A percentile compares a stretch with the other conserved stretches of the same genome.
Evolutionary conservation across 1,284 basidiomycete genomes (phyloP).

Genomic region (Cutaneotrichosporon curvatum): DNA sequence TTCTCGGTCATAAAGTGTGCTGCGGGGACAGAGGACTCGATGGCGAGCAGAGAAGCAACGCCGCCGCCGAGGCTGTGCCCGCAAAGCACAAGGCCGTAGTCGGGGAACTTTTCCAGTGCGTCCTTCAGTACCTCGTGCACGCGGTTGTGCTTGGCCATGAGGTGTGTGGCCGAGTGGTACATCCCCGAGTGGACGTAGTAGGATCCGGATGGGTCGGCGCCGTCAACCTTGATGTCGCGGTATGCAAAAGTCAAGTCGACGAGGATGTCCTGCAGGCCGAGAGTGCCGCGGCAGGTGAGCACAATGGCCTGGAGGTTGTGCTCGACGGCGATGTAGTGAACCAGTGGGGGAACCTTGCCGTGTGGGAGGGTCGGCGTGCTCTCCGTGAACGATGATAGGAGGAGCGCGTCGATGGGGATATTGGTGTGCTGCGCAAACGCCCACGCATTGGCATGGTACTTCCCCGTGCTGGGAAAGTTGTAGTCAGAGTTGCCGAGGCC

Average conservation of each 20-base stretch:
- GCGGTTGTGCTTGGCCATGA: constrained; percentile 43
- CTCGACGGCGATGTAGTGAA: constrained; percentile 50
- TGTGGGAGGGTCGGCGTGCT: constrained; percentile 25
- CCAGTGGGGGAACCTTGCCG: constrained; percentile 47
- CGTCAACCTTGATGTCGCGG: constrained; percentile 44
- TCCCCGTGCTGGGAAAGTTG: constrained; percentile 48
- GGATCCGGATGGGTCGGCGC: constrained; percentile 38
- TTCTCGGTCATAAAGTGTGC: constrained; percentile 34
- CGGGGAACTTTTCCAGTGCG: constrained; percentile 45
- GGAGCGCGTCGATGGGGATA: constrained; percentile 48
- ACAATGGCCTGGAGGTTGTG: constrained; percentile 47
- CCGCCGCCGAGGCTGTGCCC: constrained; percentile 52
- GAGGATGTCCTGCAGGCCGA: constrained; percentile 51
- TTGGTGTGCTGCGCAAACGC: constrained; percentile 48
- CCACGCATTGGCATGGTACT: constrained; percentile 49
- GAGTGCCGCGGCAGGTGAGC: constrained; percentile 50
- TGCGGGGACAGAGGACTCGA: constrained; percentile 37
- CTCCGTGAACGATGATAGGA: constrained; percentile 49
- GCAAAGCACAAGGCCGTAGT: constrained; percentile 49
- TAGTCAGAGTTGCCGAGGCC: constrained; percentile 48
- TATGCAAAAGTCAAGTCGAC: constrained; percentile 51
- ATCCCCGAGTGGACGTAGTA: constrained; percentile 52
- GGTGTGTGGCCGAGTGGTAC: constrained; percentile 46
- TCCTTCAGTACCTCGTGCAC: constrained; percentile 48
- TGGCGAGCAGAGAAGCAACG: constrained; percentile 46